Percentiles rank a stretch among this genome's conserved stretches.
phyloP scores from a whole-genome alignment of 1,284 basidiomycete genomes.

The Microbotryum violaceum region DNA sequence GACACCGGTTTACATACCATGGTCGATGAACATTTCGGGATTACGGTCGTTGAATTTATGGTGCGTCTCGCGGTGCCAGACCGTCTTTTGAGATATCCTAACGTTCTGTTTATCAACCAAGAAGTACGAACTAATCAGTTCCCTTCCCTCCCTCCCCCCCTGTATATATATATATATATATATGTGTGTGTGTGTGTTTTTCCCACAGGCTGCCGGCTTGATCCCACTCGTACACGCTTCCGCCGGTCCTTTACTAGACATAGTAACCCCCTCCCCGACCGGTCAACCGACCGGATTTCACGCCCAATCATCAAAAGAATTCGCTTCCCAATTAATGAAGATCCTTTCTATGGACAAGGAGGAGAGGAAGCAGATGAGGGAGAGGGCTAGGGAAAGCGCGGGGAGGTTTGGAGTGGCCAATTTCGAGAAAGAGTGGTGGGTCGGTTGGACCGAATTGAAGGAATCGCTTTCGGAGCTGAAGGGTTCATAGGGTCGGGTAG shows the following conservation, averaged over 20 bases:
- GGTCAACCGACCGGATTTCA: conserved; percentile 73
- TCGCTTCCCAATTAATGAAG: conserved; percentile 60
- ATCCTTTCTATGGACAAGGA: conserved; percentile 55
- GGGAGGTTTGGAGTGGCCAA: conserved; percentile 65
- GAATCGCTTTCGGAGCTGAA: background rate
- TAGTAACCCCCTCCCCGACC: conserved; percentile 65
- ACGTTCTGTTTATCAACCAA: background rate
- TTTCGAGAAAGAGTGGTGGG: conserved; percentile 53
- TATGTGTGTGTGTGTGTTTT: background rate
- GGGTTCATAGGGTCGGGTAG: no score
- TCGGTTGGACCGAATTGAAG: conserved; percentile 5
- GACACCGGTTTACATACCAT: conserved; percentile 90
- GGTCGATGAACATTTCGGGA: conserved; percentile 98
- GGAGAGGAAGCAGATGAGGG: conserved; percentile 57
- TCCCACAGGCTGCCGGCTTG: conserved; percentile 87
- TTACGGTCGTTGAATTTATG: conserved; percentile 97
- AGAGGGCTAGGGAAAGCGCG: conserved; percentile 62
- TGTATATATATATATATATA: no score
- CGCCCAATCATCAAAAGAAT: conserved; percentile 60
- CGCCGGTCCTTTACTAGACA: conserved; percentile 84
- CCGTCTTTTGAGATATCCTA: no score
- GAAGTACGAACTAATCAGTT: background rate
- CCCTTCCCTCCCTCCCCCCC: background rate
- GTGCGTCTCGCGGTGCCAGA: no score
- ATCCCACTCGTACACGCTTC: conserved; percentile 89